Evolutionary conservation across 2,329 filamentous ascomycete genomes (phyloP), one percentile per base, ranked within the genome.

Genomic region (Blumeria graminis): DNA sequence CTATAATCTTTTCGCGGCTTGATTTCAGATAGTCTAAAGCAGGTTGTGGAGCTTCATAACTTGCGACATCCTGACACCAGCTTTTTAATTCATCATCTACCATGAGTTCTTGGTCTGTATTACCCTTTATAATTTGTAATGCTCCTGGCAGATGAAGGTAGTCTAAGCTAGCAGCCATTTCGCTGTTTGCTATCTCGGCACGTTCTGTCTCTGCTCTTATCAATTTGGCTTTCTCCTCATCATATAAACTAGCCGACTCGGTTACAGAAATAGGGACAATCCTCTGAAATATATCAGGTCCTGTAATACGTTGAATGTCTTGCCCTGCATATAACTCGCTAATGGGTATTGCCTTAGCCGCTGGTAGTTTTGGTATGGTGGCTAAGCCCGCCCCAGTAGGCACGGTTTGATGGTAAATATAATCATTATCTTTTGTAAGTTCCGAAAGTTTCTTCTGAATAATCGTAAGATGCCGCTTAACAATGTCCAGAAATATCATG

Each of bases 161-260:
- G 67, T 96, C 90, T 58, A 98, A 70, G 62, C 89, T 94, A 14
- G 92, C 87, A 2, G 85, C 90, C 85, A 98, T 93, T 69, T 98
- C 92, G 56, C 88, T 81, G 63, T 96, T 93, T 14, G 92, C 90
- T 36, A 83, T 82, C 63, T 96, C 90, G 0, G 94, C 89, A 62
- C 86, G 81, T 68, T 98, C 92, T 0, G 87, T 88, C 69, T 98
- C 93, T 1, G 90, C 90, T 57, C 92, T 80, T 43, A 95, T 81
- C 57, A 98, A 71, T 68, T 98, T 96, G 11, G 92, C 92, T 70
- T 98, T 98, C 68, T 98, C 92, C 69, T 98, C 92, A 61, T 96
- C 92, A 67, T 98, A 98, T 63, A 96, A 71, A 71, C 92, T 96
- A 11, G 92, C 92, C 28, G 87, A 93, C 68, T 98, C 90, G 0